Base-by-base conservation (phyloP, 2,329 filamentous ascomycete species). In the Fusarium marasasianum region DNA sequence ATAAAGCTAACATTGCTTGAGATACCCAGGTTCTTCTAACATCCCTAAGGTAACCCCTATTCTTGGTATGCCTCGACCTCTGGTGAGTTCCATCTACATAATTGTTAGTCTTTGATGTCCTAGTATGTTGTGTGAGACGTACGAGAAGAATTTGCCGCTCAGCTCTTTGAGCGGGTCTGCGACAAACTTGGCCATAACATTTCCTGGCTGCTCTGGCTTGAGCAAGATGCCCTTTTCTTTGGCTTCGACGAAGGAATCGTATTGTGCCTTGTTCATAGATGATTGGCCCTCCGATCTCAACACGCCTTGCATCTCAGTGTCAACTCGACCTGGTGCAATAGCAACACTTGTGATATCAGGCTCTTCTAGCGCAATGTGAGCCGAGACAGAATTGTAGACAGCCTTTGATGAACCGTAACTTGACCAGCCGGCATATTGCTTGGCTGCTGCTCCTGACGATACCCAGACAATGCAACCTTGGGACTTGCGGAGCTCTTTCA, bases 291-390 rank as follows among this genome's bases (percentile, higher is more conserved):
- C 80, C 53, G 95, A 91, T 57, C 96, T 87, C 65, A 99, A 89
- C 65, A 93, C 89, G n/a, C 87, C 87, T 81, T 98, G 95, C 95
- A 98, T 98, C 58, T 92, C 92, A 0, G 95, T 98, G 79, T 98
- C 93, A 13, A 97, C 92, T 51, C 93, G 90, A 6, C 95, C 95
- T 0, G 95, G 95, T 8, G 91, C 87, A 40, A 98, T 85, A 1
- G 93, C 87, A 1, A 98, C 83, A 18, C 90, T 91, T 0, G 89
- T 93, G 50, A 98, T 90, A 20, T 91, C 87, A 3, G 92, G 91
- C 81, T 98, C 95, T 80, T 98, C 95, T 3, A 87, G 87, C 0
- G 90, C 90, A 41, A 98, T 82, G 41, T 95, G 94, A 47, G 88
- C 83, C 2, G 91, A 91, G 10, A 98, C 84, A 76, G 96, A 94